Evolutionary conservation across 2,329 filamentous ascomycete genomes (phyloP).

Genomic region (Claviceps paspali): DNA sequence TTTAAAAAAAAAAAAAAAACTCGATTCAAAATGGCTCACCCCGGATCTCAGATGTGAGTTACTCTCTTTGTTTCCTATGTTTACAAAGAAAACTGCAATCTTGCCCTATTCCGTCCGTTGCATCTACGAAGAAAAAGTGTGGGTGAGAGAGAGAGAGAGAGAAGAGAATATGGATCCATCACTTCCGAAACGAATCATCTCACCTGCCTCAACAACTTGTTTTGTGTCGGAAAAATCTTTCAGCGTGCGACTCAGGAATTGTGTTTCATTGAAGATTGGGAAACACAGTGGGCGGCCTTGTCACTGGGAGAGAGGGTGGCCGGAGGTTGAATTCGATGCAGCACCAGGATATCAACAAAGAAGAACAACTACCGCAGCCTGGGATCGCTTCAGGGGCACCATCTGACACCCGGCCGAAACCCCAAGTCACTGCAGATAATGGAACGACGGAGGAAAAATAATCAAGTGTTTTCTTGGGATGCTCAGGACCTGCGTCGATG

Average conservation of each 20-base stretch:
- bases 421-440: too few relatives aligned
- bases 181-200: too few relatives aligned
- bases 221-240: too few relatives aligned
- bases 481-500: neutral
- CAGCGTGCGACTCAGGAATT: too few relatives aligned
- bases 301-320: neutral
- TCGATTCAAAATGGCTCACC: conserved; percentile 42
- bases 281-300: neutral
- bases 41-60: conserved; percentile 48
- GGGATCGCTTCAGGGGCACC: too few relatives aligned
- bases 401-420: too few relatives aligned
- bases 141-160: too few relatives aligned
- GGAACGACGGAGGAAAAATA: too few relatives aligned
- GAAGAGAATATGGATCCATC: neutral
- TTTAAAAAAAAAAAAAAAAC: conserved; percentile 8
- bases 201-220: too few relatives aligned
- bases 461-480: too few relatives aligned
- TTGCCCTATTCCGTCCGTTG: neutral
- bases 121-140: neutral
- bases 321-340: neutral
- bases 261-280: neutral
- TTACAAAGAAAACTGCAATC: too few relatives aligned
- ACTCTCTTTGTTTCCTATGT: neutral
- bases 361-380: too few relatives aligned
- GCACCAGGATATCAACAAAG: neutral